A percentile compares a stretch with the other conserved stretches of the same genome.
phyloP scores from a whole-genome alignment of 371 early-diverging fungal species.

The Mycotypha africana region DNA sequence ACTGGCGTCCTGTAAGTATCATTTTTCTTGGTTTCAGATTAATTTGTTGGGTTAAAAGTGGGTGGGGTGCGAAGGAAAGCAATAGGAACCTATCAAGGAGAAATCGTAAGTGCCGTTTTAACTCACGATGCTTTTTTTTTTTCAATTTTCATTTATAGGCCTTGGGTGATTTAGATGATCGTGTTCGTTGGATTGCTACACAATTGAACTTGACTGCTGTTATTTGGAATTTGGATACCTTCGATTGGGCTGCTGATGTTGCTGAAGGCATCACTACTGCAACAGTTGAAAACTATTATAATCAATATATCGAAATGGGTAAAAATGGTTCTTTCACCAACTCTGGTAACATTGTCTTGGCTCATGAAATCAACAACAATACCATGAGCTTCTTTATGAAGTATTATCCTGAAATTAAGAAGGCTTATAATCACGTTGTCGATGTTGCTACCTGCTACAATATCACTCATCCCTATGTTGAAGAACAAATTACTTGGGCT shows the following conservation, averaged over 20 bases:
- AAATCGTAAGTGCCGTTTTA: background rate
- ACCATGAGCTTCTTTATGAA: conserved; percentile 45
- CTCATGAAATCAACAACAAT: conserved; percentile 50
- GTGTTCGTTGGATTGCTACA: conserved; percentile 58
- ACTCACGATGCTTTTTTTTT: conserved; percentile 15
- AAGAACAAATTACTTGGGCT: conserved; percentile 23
- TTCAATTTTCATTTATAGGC: conserved; percentile 14
- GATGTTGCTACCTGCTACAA: conserved; percentile 50
- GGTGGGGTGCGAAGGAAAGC: too few species aligned
- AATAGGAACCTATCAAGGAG: background rate
- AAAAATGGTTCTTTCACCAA: conserved; percentile 37
- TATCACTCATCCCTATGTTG: conserved; percentile 50
- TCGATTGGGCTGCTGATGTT: conserved; percentile 7
- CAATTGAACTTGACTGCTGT: conserved; percentile 47
- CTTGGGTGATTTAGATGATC: conserved; percentile 62
- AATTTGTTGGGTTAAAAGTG: background rate
- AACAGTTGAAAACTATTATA: conserved; percentile 38
- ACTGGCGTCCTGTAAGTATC: conserved; percentile 45
- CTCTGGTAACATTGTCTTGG: conserved; percentile 42
- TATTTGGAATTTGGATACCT: conserved; percentile 32
- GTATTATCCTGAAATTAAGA: conserved; percentile 41
- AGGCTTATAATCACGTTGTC: conserved; percentile 40
- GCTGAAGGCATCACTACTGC: conserved; percentile 30
- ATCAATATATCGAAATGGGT: conserved; percentile 40
- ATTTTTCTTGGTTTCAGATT: background rate